A percentile compares a stretch with the other conserved stretches of the same genome.
These are phyloP conservation scores for Perilla frutescens DNA, from an alignment of 257 asterid genomes.

Conservation along the genomic window DNA sequence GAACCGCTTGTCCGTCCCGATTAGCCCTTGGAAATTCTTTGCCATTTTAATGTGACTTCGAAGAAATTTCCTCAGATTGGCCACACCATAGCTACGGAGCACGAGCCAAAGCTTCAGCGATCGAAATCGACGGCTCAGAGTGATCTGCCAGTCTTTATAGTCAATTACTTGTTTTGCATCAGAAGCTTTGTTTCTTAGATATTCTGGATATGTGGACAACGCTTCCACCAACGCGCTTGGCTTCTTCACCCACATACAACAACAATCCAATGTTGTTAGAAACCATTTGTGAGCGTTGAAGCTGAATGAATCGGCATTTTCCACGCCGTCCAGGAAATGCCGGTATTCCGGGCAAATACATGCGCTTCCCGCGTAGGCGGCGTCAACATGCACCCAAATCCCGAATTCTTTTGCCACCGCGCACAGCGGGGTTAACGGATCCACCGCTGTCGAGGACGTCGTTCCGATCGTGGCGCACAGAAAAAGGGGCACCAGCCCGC, in stretches of 20 bases:
- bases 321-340: slow-evolving; percentile 70
- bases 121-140: slow-evolving; percentile 76
- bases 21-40: slow-evolving; percentile 63
- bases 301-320: slow-evolving; percentile 70
- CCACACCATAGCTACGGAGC: slow-evolving; percentile 70
- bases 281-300: slow-evolving; percentile 88
- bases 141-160: slow-evolving; percentile 83
- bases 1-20: slow-evolving; percentile 69
- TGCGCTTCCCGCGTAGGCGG: slow-evolving; percentile 80
- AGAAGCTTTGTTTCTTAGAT: slow-evolving; percentile 66
- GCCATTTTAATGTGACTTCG: slow-evolving; percentile 73
- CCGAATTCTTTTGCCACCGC: slow-evolving; percentile 55
- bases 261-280: slow-evolving; percentile 69
- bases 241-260: slow-evolving; percentile 84
- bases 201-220: slow-evolving; percentile 68
- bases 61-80: slow-evolving; percentile 59
- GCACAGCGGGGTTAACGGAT: slow-evolving; percentile 54
- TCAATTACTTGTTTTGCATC: slow-evolving; percentile 71
- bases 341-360: slow-evolving; percentile 76
- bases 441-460: slow-evolving; percentile 74
- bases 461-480: slow-evolving; percentile 76
- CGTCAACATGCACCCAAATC: slow-evolving; percentile 81
- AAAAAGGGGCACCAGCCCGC: slow-evolving; percentile 63
- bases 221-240: slow-evolving; percentile 63
- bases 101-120: slow-evolving; percentile 78